Percentiles rank a stretch among this genome's conserved stretches.
These are phyloP conservation scores for Thelonectria discophora DNA, from an alignment of 2,329 filamentous ascomycete species.

Conservation along the genomic window DNA sequence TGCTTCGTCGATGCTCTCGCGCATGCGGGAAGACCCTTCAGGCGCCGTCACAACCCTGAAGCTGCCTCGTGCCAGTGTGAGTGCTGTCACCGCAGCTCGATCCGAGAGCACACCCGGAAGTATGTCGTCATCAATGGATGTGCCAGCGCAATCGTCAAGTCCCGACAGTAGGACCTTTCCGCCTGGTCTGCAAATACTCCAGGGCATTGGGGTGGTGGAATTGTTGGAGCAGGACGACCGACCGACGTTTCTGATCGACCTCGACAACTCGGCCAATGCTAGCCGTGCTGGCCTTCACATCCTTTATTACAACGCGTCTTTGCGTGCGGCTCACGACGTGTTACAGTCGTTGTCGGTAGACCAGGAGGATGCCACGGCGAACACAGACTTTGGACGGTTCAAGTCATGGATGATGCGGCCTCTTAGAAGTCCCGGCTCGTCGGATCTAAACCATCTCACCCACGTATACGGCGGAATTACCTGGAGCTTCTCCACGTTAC, in stretches of 20 bases:
- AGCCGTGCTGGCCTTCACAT: slow-evolving; percentile 65
- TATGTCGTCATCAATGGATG: slow-evolving; percentile 62
- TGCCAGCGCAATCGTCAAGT: slow-evolving; percentile 60
- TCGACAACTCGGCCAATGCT: slow-evolving; percentile 66
- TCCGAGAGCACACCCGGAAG: slow-evolving; percentile 63
- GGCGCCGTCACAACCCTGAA: slow-evolving; percentile 63
- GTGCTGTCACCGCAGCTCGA: slow-evolving; percentile 55
- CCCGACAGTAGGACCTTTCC: slow-evolving; percentile 59
- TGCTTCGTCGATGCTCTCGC: slow-evolving; percentile 57
- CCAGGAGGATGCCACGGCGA: slow-evolving; percentile 52
- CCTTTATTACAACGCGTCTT: slow-evolving; percentile 73
- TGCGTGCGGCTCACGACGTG: slow-evolving; percentile 66
- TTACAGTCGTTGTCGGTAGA: slow-evolving; percentile 65
- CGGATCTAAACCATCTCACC: slow-evolving; percentile 63
- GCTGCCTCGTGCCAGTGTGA: slow-evolving; percentile 63
- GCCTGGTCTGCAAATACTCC: slow-evolving; percentile 64
- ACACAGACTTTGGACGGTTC: slow-evolving; percentile 67
- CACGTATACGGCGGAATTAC: slow-evolving; percentile 70
- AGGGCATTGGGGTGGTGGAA: slow-evolving; percentile 73
- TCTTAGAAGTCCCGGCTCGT: slow-evolving; percentile 59
- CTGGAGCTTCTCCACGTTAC: slow-evolving; percentile 77
- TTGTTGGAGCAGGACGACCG: slow-evolving; percentile 79
- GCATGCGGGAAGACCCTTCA: slow-evolving; percentile 53
- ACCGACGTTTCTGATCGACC: slow-evolving; percentile 79
- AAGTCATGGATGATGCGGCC: slow-evolving; percentile 73